Base-by-base conservation (phyloP, 2,329 filamentous ascomycete species). In the Torrubiella hemipterigena region DNA sequence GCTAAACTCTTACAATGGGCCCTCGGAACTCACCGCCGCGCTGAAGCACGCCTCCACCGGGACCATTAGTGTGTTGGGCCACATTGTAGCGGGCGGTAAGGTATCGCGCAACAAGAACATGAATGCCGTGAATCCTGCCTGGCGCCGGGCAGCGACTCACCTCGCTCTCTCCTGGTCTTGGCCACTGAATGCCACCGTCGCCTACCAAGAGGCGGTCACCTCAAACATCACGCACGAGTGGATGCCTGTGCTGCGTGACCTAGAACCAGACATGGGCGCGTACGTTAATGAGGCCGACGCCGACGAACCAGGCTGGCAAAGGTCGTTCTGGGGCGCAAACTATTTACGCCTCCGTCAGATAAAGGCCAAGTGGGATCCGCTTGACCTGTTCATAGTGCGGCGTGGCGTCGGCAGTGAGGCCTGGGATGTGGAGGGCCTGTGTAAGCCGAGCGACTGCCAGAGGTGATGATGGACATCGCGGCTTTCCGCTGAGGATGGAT, bases 51-150 rank as follows among this genome's bases (percentile, higher is more conserved):
- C 39, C 12, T 30, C 22, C 11, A 32, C 42, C 12, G 10, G 14
- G 5, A 32, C 26, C 12, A 34, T 29, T 21, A 32, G 13, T 7
- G 31, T 38, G 6, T 38, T 37, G 3, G 30, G 40, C 21, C 38
- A 41, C 24, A 20, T 43, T 14, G 44, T 40, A 2, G 40, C 37
- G 13, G 34, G 29, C 22, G 34, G 34, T 8, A 30, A 30, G 9
- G 34, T 36, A 5, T 27, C 30, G 5, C n/a, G 17, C 4, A 46
- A 40, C 18, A 48, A 44, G 16, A 40, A 54, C 17, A 44, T 55
- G 35, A 55, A 49, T 35, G 55, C 58, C 1, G 39, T 58, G 5
- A 59, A 59, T 35, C 57, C 59, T 1, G 55, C 55, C 3, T 64
- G 59, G 54, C 47, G 59, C 17, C 49, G 52, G 15, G 47, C 58